Conservation (phyloP, 1,139 yeast genomes). For the Sugiyamaella sp. region DNA sequence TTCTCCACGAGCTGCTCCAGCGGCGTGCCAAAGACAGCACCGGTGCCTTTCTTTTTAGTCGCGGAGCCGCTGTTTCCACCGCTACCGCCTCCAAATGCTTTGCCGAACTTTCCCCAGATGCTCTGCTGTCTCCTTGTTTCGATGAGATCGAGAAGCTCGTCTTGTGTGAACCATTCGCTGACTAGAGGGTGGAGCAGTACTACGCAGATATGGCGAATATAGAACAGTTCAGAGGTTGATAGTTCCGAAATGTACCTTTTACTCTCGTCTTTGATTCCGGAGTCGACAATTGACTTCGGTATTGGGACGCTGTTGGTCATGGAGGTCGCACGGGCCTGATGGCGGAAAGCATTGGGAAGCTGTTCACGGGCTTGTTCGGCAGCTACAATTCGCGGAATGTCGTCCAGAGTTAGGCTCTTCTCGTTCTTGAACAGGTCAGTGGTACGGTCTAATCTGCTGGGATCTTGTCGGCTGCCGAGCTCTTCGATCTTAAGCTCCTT, state of each 20-base stretch:
- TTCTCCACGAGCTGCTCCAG: conserved; percentile 69
- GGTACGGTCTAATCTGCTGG: conserved; percentile 48
- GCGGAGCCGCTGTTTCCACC: conserved; percentile 34
- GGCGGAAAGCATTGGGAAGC: conserved; percentile 82
- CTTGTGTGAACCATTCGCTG: conserved; percentile 48
- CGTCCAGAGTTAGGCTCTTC: conserved; percentile 87
- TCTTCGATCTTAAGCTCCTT: conserved; percentile 49
- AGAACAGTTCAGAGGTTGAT: conserved; percentile 58
- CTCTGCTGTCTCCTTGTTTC: conserved; percentile 55
- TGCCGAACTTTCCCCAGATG: conserved; percentile 74
- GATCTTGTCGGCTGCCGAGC: conserved; percentile 45
- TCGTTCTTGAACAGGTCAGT: conserved; percentile 77
- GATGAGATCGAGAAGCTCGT: conserved; percentile 52
- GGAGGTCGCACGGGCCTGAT: conserved; percentile 47
- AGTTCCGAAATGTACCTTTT: conserved; percentile 72
- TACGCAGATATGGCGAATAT: conserved; percentile 68
- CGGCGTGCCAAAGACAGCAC: conserved; percentile 77
- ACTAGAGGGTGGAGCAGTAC: conserved; percentile 54
- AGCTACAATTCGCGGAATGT: conserved; percentile 94
- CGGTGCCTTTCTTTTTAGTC: conserved; percentile 40
- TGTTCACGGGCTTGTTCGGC: conserved; percentile 96
- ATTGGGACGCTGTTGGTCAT: conserved; percentile 29
- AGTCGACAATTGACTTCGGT: conserved; percentile 30
- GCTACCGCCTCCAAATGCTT: conserved; percentile 45
- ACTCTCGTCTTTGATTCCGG: conserved; percentile 20